Base-by-base conservation (phyloP, 768 basidiomycete genomes). In the Rhodotorula kratochvilovae region DNA sequence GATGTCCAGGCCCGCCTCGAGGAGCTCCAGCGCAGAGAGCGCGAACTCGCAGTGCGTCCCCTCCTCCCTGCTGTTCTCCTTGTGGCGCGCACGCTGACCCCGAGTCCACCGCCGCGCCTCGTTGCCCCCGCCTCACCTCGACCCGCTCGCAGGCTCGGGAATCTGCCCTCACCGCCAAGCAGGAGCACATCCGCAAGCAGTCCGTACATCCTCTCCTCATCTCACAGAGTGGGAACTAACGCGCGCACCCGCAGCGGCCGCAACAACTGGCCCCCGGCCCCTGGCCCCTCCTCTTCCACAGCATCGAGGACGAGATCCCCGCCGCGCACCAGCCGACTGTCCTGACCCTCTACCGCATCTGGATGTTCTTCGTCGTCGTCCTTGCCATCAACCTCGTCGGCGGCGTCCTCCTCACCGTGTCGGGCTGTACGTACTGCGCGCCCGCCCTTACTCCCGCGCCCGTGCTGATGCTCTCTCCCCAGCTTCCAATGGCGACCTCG, bases 211-310 rank as follows among this genome's bases (percentile, higher is more conserved):
- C 27, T 42, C 69, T 11, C 42, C 45, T 61, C 35, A 25, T 27
- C 54, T 13, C 25, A 27, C 17, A 53, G 29, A 12, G 29, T 12
- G 31, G 35, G 15, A 6, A 6, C 45, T 57, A 39, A 25, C 33
- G 35, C 33, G 48, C 25, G 84, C 87, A 31, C 87, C 90, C 15
- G 25, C 65, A 67, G 70, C 78, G 92, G 91, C 48, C 86, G 87
- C 74, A 94, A 90, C 79, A 99, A 99, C 81, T 99, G 90, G 88
- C 95, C 95, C 45, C 87, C 23, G 94, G 92, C 90, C 71, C 70
- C 42, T 93, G 87, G 79, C 95, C 95, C 59, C 83, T 99, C 77
- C 88, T 99, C 79, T 96, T 87, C 83, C 96, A 99, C 81, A 89
- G 91, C 67, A 95, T 97, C 78, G 79, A 84, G 10, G 43, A 68